Conservation (phyloP, 2,329 filamentous ascomycete species). For the Aspergillus ruber region DNA sequence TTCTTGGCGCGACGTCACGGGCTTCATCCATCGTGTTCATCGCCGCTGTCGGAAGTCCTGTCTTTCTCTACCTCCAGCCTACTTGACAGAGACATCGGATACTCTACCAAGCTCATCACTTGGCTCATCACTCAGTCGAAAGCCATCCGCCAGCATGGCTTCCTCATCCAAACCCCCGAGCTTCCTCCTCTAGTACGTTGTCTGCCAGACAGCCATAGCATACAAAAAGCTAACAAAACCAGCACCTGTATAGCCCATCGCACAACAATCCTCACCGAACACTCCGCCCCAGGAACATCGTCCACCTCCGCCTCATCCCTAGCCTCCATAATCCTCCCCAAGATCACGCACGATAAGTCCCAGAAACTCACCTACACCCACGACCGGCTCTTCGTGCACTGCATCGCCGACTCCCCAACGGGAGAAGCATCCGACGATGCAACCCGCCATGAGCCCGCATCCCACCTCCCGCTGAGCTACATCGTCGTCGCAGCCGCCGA, state of each 20-base stretch:
- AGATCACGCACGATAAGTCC: slow-evolving; percentile 72
- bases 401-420: slow-evolving; percentile 79
- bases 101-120: background rate
- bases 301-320: slow-evolving; percentile 82
- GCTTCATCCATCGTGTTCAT: background rate
- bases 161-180: slow-evolving; percentile 62
- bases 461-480: slow-evolving; percentile 80
- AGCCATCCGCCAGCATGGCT: slow-evolving; percentile 47
- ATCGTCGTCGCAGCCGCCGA: slow-evolving; percentile 78
- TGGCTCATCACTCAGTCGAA: background rate
- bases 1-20: slow-evolving; percentile 19
- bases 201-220: background rate
- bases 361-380: slow-evolving; percentile 95
- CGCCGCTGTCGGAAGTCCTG: background rate
- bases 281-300: slow-evolving; percentile 76
- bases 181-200: slow-evolving; percentile 65
- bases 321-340: slow-evolving; percentile 88
- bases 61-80: background rate
- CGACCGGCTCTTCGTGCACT: slow-evolving; percentile 88
- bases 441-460: slow-evolving; percentile 41
- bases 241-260: slow-evolving; percentile 93
- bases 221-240: slow-evolving; percentile 8
- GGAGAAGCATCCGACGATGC: slow-evolving; percentile 32
- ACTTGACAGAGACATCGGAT: background rate
- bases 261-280: slow-evolving; percentile 86